Evolutionary conservation across 2,329 filamentous ascomycete genomes (phyloP).

Genomic region (Orbilia blumenaviensis): DNA sequence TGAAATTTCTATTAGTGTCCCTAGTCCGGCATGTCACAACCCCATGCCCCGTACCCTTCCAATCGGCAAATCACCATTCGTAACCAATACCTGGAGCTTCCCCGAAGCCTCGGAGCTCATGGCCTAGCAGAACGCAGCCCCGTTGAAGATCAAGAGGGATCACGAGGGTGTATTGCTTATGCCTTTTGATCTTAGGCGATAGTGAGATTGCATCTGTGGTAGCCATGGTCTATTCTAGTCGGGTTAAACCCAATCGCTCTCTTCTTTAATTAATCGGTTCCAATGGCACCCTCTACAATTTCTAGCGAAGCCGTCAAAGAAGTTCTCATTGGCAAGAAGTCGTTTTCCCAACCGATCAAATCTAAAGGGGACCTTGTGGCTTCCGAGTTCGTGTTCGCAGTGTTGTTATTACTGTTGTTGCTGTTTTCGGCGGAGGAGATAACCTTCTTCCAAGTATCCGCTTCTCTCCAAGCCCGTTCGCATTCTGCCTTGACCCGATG

Average conservation of each 20-base stretch:
- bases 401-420: slow-evolving; percentile 9
- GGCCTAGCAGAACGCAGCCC: slow-evolving; percentile 55
- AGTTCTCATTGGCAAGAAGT: slow-evolving; percentile 22
- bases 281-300: slow-evolving; percentile 42
- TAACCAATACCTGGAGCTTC: no score
- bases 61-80: no score
- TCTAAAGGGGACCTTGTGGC: slow-evolving; percentile 34
- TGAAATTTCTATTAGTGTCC: slow-evolving; percentile 79
- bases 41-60: no score
- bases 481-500: slow-evolving; percentile 80
- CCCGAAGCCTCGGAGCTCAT: slow-evolving; percentile 57
- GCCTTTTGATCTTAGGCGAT: slow-evolving; percentile 49
- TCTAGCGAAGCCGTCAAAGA: slow-evolving; percentile 25
- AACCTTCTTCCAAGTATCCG: slow-evolving; percentile 79
- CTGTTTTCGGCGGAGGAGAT: slow-evolving; percentile 43
- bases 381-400: neutral
- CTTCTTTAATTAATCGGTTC: no score
- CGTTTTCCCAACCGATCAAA: slow-evolving; percentile 32
- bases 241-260: no score
- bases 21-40: no score
- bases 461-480: slow-evolving; percentile 78
- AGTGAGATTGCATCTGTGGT: slow-evolving; percentile 46
- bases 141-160: slow-evolving; percentile 54
- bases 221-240: slow-evolving; percentile 50
- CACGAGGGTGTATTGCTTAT: slow-evolving; percentile 57